Evolutionary conservation across 805 yeast genomes (phyloP), one percentile per base, ranked within the genome.

Genomic region (Henningerozyma blattae): DNA sequence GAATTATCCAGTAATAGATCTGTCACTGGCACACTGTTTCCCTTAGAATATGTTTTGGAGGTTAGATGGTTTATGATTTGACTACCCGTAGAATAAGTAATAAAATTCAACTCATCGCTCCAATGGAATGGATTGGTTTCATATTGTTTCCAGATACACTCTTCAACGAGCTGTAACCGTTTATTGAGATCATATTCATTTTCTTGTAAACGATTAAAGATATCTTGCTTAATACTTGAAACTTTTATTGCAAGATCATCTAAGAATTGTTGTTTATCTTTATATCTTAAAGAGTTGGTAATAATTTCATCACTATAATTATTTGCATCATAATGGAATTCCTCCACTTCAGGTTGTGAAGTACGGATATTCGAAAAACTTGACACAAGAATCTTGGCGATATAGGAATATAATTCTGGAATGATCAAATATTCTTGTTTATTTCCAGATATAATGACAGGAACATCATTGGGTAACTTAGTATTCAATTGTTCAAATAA

Each of bases 21-120:
- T 15, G 45, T 36, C 6, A 59, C 54, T 9, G 42, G 30, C 3
- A 52, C 36, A 1, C 48, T 52, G 31, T 46, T 47, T 5, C 54
- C 52, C 3, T 44, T 34, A 18, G 39, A 35, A 35, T 54, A 59
- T 2, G 61, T 54, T 12, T 43, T 22, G 1, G 67, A 59, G 2
- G 64, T 53, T 28, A 61, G 35, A 35, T 56, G 58, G 35, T 60
- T 59, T 19, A 62, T 40, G 16, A 62, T 38, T 32, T 59, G 47
- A 5, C 66, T 59, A 4, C 67, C 67, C 27, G 51, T 56, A 1
- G 52, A 44, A 31, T 42, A 50, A 3, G 57, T 46, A 6, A 59
- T 54, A 39, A 56, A 56, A 41, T 60, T 57, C 16, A 59, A 34
- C 34, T 58, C 61, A 20, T 20, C 10, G 22, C 7, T 20, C 10